A percentile compares a stretch with the other conserved stretches of the same genome.
phyloP scores from a whole-genome alignment of 495 filamentous ascomycete genomes.

The Hyaloscypha finlandica region DNA sequence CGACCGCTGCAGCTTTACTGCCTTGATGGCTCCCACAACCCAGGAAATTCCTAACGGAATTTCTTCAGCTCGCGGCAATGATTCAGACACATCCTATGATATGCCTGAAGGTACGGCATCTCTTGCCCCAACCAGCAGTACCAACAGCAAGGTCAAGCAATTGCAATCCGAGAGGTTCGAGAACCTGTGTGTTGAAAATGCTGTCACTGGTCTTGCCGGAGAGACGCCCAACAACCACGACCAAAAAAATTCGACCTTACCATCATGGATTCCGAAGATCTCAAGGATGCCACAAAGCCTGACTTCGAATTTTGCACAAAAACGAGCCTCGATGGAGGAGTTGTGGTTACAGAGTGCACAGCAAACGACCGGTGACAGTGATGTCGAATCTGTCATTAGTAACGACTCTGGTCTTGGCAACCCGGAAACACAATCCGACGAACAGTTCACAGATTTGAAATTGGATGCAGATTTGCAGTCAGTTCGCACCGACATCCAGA shows the following conservation, averaged over 20 bases:
- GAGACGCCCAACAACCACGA: neutral
- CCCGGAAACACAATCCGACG: neutral
- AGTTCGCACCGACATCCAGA: neutral
- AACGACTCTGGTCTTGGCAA: conserved; percentile 5
- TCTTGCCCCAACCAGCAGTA: neutral
- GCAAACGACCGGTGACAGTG: conserved; percentile 8
- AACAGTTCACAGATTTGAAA: neutral
- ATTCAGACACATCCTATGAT: neutral
- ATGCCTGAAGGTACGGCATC: neutral
- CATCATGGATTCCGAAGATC: neutral
- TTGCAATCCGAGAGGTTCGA: neutral
- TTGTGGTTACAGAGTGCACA: neutral
- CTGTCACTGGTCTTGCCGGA: neutral
- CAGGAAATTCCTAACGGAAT: neutral
- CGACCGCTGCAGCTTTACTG: neutral
- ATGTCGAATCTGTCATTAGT: conserved; percentile 15
- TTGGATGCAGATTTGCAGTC: neutral
- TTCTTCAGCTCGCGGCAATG: neutral
- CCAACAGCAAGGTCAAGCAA: neutral
- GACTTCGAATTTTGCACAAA: neutral
- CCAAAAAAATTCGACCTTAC: neutral
- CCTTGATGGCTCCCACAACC: neutral
- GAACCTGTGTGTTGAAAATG: neutral
- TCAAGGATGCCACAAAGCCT: neutral
- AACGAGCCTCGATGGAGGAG: neutral